Percentiles rank a stretch among this genome's conserved stretches.
Conservation (phyloP, 352 stramenopile species). For the Pythium plurisporium region DNA sequence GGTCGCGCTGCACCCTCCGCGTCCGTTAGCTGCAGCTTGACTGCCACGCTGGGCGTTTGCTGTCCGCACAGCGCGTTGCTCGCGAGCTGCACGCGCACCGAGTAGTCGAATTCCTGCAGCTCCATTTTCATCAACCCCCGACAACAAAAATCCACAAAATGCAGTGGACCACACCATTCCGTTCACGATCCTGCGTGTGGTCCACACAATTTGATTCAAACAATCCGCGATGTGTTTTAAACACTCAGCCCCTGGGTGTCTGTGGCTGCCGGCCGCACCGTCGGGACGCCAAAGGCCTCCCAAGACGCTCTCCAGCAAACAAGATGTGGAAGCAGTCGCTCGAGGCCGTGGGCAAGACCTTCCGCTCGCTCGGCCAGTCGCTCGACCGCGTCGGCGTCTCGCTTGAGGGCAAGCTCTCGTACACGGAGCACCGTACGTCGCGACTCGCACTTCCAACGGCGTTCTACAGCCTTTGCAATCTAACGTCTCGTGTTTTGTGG, state of each 20-base stretch:
- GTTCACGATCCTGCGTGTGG: slow-evolving; percentile 1
- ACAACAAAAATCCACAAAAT: background rate
- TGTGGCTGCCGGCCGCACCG: slow-evolving; percentile 7
- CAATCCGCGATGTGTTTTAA: slow-evolving; percentile 7
- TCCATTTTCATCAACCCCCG: background rate
- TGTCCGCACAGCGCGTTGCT: slow-evolving; percentile 51
- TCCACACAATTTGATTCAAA: slow-evolving; percentile 14
- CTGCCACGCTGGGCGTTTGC: slow-evolving; percentile 31
- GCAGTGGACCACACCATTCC: slow-evolving; percentile 16
- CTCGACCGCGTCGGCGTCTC: slow-evolving; percentile 83
- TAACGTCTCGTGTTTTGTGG: background rate
- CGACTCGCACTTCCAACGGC: background rate
- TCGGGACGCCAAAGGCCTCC: slow-evolving; percentile 8
- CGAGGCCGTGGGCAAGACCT: slow-evolving; percentile 73
- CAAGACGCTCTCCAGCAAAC: background rate
- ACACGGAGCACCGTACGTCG: slow-evolving; percentile 87
- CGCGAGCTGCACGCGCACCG: slow-evolving; percentile 56
- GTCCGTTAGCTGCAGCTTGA: slow-evolving; percentile 49
- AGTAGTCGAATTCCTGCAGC: slow-evolving; percentile 72
- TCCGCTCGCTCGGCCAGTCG: slow-evolving; percentile 80
- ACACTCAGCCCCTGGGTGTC: slow-evolving; percentile 10
- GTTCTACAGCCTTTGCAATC: slow-evolving; percentile 3
- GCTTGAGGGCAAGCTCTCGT: slow-evolving; percentile 74
- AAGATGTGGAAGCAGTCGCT: slow-evolving; percentile 62
- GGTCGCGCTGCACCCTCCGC: slow-evolving; percentile 11